phyloP scores from a whole-genome alignment of 371 early-diverging fungal species.

The Mortierella sp. region DNA sequence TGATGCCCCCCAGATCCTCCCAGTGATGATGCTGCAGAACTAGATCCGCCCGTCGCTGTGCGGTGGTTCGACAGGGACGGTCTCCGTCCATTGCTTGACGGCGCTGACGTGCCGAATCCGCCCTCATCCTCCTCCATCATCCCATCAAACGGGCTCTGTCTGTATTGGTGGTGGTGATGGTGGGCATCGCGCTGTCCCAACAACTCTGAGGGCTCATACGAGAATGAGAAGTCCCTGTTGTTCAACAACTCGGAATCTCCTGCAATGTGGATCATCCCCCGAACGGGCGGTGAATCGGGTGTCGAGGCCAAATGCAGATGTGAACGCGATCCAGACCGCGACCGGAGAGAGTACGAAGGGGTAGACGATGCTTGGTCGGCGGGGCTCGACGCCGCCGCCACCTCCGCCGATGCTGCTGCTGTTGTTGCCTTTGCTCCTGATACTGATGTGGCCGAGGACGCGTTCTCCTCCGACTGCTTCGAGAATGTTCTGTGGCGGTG shows the following conservation, averaged over 20 bases:
- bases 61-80: neutral
- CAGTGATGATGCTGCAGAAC: neutral
- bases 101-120: conserved; percentile 30
- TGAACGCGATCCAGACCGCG: conserved; percentile 39
- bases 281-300: conserved; percentile 46
- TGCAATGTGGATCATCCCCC: conserved; percentile 40
- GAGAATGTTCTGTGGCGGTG: conserved; percentile 22
- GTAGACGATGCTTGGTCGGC: conserved; percentile 17
- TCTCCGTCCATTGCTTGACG: conserved; percentile 8
- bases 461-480: conserved; percentile 14
- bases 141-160: conserved; percentile 20
- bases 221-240: conserved; percentile 53
- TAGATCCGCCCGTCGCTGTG: neutral
- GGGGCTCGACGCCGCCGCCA: neutral
- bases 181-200: conserved; percentile 29
- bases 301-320: conserved; percentile 31
- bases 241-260: conserved; percentile 52
- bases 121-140: conserved; percentile 33
- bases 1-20: neutral
- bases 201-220: conserved; percentile 49
- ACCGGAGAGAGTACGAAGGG: conserved; percentile 28
- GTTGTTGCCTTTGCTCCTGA: neutral
- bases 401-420: neutral
- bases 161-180: conserved; percentile 25
- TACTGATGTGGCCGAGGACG: conserved; percentile 14